These are phyloP conservation scores for Oldenlandia corymbosa DNA, from an alignment of 257 asterid species.

Conservation along the genomic window DNA sequence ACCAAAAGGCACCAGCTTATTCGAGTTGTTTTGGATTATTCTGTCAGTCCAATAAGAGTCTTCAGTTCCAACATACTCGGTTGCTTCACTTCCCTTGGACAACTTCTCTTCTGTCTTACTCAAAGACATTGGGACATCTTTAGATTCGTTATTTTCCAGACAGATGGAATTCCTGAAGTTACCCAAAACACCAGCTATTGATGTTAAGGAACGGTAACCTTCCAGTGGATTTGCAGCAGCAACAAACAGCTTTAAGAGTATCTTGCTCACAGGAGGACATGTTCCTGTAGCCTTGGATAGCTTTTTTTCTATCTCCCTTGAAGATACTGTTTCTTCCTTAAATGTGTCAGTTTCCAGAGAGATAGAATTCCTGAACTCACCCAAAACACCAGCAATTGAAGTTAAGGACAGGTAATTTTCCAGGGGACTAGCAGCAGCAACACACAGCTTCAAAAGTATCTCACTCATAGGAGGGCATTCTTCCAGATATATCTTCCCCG, in stretches of 20 bases:
- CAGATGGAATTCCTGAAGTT: conserved; percentile 40
- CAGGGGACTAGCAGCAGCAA: conserved; percentile 51
- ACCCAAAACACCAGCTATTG: conserved; percentile 37
- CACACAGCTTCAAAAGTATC: conserved; percentile 41
- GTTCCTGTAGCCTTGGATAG: conserved; percentile 23
- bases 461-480: conserved; percentile 35
- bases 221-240: conserved; percentile 54
- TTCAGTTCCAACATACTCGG: conserved; percentile 32
- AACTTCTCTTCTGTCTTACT: conserved; percentile 20
- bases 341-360: conserved; percentile 24
- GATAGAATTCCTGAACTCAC: conserved; percentile 39
- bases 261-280: no score
- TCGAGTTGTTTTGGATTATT: conserved; percentile 35
- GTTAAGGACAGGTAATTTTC: conserved; percentile 24
- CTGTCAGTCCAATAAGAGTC: conserved; percentile 70
- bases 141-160: conserved; percentile 18
- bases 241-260: conserved; percentile 43
- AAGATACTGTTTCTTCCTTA: conserved; percentile 2
- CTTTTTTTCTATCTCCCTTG: conserved; percentile 16
- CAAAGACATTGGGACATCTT: conserved; percentile 5
- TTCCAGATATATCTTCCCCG: conserved; percentile 19
- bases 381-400: conserved; percentile 35
- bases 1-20: conserved; percentile 31
- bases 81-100: conserved; percentile 21
- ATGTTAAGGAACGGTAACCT: conserved; percentile 20